These are phyloP conservation scores for Rosellinia necatrix DNA, from an alignment of 2,329 filamentous ascomycete species.

Conservation along the genomic window DNA sequence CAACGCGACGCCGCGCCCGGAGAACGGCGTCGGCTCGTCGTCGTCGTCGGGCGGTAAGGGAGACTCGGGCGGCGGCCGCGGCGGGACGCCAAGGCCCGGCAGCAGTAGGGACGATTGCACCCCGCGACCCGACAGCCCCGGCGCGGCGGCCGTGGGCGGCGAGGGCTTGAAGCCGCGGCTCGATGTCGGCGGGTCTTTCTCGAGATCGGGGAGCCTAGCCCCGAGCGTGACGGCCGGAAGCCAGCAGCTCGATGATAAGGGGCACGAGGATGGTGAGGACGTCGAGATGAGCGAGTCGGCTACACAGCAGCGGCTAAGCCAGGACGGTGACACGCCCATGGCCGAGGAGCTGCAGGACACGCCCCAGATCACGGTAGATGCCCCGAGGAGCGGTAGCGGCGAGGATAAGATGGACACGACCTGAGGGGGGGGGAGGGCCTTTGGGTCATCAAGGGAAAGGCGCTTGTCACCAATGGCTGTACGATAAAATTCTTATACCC, in stretches of 20 bases:
- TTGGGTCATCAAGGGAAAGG: neutral
- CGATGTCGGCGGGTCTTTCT: conserved; percentile 41
- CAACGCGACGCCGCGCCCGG: conserved; percentile 56
- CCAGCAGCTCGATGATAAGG: conserved; percentile 45
- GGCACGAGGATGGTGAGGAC: conserved; percentile 41
- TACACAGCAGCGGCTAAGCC: conserved; percentile 33
- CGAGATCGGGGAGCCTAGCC: conserved; percentile 46
- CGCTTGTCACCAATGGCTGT: conserved; percentile 5
- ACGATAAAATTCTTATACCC: conserved; percentile 35
- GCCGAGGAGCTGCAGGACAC: conserved; percentile 39
- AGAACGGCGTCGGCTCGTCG: conserved; percentile 44
- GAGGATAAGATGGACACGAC: conserved; percentile 71
- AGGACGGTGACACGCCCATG: conserved; percentile 41
- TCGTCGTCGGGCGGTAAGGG: conserved; percentile 25
- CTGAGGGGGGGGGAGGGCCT: too few species aligned
- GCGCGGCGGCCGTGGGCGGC: conserved; percentile 37
- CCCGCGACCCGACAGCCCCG: conserved; percentile 42
- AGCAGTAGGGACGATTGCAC: conserved; percentile 42
- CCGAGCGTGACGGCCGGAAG: conserved; percentile 39
- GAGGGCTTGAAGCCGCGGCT: conserved; percentile 43
- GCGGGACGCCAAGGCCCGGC: conserved; percentile 50
- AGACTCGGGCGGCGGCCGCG: conserved; percentile 42
- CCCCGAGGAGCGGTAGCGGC: conserved; percentile 52
- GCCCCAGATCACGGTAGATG: conserved; percentile 55
- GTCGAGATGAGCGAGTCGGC: conserved; percentile 46